Percentiles rank a stretch among this genome's conserved stretches.
Conservation (phyloP, 2,329 filamentous ascomycete species). For the Ceratocystis lukuohia region DNA sequence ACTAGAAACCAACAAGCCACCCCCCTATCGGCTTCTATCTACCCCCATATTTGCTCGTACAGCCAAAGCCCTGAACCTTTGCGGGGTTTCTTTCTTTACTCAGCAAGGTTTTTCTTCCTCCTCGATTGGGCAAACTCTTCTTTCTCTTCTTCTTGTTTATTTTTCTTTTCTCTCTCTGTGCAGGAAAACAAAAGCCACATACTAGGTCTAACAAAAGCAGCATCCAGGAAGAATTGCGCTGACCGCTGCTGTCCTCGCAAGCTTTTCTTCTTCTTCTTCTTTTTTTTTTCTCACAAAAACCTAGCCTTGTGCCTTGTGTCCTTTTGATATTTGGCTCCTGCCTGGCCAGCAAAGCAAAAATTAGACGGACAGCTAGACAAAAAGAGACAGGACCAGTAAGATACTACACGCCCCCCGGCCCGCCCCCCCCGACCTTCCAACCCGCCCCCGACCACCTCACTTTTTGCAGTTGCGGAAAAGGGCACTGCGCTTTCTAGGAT, state of each 20-base stretch:
- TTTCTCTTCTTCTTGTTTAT: background rate
- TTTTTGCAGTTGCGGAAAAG: constrained; percentile 14
- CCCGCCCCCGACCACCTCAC: constrained; percentile 16
- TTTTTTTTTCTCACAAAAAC: no score
- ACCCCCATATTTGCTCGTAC: background rate
- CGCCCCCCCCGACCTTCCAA: constrained; percentile 8
- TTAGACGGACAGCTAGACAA: background rate
- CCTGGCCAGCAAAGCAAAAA: background rate
- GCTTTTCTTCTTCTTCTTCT: background rate
- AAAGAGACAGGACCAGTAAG: constrained; percentile 7
- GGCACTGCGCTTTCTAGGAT: constrained; percentile 7
- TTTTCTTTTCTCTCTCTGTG: background rate
- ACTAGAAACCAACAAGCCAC: background rate
- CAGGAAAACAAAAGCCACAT: no score
- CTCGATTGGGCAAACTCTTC: background rate
- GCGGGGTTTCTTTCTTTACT: background rate
- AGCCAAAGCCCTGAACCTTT: background rate
- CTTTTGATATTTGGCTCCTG: background rate
- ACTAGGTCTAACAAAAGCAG: no score
- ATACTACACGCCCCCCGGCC: constrained; percentile 10
- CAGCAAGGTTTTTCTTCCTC: background rate
- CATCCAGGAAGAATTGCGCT: background rate
- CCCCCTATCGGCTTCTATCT: background rate
- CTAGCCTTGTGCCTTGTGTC: background rate
- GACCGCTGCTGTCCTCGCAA: constrained; percentile 4